Percentiles rank a stretch among this genome's conserved stretches.
Conservation (phyloP, 345 rosid genomes). For the Citrus hindsii region DNA sequence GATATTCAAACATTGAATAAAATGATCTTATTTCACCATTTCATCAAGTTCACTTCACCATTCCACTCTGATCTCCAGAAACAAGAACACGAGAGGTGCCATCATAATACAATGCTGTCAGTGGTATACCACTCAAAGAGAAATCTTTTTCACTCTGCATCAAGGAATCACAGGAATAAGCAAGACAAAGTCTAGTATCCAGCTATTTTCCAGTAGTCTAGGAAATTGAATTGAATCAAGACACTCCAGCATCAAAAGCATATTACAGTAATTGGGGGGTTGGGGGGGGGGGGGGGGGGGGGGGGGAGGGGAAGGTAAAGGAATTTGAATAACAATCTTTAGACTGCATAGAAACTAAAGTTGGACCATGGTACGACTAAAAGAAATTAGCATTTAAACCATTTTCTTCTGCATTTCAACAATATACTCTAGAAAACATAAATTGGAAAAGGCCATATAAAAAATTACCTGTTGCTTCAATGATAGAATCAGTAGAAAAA, state of each 20-base stretch:
- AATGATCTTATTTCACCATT: not conserved
- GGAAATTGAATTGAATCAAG: not conserved
- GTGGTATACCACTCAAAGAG: constrained; percentile 55
- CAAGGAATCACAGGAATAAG: not conserved
- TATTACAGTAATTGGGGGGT: too few species aligned
- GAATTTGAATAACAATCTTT: too few species aligned
- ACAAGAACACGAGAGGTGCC: constrained; percentile 50
- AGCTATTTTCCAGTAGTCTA: not conserved
- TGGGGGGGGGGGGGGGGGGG: rapidly evolving
- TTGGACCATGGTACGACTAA: not conserved
- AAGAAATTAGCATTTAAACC: not conserved
- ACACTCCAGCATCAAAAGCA: not conserved
- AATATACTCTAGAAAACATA: not conserved
- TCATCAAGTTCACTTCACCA: constrained; percentile 34
- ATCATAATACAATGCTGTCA: constrained; percentile 67
- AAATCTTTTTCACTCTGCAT: constrained; percentile 70
- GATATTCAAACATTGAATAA: not conserved
- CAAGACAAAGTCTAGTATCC: not conserved
- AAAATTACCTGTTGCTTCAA: constrained; percentile 74
- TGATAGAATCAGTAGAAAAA: constrained; percentile 54
- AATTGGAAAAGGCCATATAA: not conserved
- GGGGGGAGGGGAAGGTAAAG: not conserved
- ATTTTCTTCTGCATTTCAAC: not conserved
- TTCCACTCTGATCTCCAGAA: constrained; percentile 83
- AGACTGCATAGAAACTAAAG: too few species aligned